A percentile compares a stretch with the other conserved stretches of the same genome.
These are phyloP conservation scores for Neurospora sp. DNA, from an alignment of 495 filamentous ascomycete species.

Conservation along the genomic window DNA sequence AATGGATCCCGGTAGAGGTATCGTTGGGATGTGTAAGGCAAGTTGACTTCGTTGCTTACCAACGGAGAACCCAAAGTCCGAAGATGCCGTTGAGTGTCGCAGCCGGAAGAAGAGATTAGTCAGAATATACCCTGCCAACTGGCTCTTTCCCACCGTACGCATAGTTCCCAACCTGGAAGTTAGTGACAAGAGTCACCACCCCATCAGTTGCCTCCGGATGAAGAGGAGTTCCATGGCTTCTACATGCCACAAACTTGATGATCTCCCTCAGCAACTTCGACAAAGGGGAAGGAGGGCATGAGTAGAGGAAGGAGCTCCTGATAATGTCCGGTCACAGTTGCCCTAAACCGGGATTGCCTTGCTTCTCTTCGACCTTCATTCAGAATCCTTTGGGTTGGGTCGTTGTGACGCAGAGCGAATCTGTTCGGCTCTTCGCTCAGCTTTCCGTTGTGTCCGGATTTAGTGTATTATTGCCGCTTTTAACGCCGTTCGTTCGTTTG, in stretches of 20 bases:
- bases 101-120: neutral
- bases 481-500: neutral
- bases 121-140: neutral
- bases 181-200: neutral
- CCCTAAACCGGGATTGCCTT: neutral
- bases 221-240: neutral
- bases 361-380: neutral
- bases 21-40: neutral
- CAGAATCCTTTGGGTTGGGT: neutral
- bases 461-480: neutral
- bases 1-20: neutral
- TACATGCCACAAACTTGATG: neutral
- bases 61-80: neutral
- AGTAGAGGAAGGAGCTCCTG: neutral
- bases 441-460: neutral
- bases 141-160: neutral
- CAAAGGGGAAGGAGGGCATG: neutral
- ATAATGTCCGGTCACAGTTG: neutral
- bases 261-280: neutral
- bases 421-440: neutral
- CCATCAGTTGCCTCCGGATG: neutral
- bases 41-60: neutral
- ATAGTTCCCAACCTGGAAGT: neutral
- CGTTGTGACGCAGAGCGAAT: neutral
- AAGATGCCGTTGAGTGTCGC: neutral